Evolutionary conservation across 306 rosid species (phyloP).

Genomic region (Canavalia gladiata): DNA sequence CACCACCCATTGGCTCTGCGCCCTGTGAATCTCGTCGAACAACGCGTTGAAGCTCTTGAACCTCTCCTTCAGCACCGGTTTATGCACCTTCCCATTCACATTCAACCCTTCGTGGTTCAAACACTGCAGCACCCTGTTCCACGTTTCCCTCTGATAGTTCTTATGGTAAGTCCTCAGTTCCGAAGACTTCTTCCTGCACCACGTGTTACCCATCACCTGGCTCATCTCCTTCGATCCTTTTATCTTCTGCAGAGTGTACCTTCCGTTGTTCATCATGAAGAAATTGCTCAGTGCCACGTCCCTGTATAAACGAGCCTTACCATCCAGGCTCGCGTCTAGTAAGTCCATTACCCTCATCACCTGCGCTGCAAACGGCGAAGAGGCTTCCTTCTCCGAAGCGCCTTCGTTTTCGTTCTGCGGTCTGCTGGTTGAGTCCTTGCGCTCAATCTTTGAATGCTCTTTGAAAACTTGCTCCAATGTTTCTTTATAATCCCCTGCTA

Average conservation of each 20-base stretch:
- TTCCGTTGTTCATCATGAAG: conserved; percentile 96
- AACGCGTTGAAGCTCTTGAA: conserved; percentile 76
- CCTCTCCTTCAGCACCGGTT: conserved; percentile 82
- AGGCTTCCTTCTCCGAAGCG: background rate
- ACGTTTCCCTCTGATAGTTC: conserved; percentile 81
- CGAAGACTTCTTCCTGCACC: conserved; percentile 80
- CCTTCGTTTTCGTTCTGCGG: conserved; percentile 26
- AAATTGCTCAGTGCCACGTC: conserved; percentile 69
- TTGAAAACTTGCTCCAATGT: conserved; percentile 59
- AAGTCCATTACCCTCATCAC: conserved; percentile 69
- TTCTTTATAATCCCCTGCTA: conserved; percentile 58
- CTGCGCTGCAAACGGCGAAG: conserved; percentile 63
- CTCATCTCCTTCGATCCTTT: conserved; percentile 69
- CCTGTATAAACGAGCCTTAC: conserved; percentile 68
- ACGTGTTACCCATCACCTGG: conserved; percentile 73
- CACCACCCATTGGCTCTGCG: conserved; percentile 94
- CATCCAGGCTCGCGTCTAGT: conserved; percentile 67
- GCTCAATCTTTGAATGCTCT: conserved; percentile 62
- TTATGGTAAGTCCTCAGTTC: conserved; percentile 78
- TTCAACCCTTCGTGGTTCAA: conserved; percentile 70
- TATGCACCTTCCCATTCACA: conserved; percentile 74
- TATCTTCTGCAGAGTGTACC: conserved; percentile 85
- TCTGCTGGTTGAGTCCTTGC: conserved; percentile 57
- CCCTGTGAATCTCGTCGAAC: conserved; percentile 91
- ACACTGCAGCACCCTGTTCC: conserved; percentile 67